Evolutionary conservation across 805 yeast species (phyloP).

Genomic region (Nakazawaea pomicola): DNA sequence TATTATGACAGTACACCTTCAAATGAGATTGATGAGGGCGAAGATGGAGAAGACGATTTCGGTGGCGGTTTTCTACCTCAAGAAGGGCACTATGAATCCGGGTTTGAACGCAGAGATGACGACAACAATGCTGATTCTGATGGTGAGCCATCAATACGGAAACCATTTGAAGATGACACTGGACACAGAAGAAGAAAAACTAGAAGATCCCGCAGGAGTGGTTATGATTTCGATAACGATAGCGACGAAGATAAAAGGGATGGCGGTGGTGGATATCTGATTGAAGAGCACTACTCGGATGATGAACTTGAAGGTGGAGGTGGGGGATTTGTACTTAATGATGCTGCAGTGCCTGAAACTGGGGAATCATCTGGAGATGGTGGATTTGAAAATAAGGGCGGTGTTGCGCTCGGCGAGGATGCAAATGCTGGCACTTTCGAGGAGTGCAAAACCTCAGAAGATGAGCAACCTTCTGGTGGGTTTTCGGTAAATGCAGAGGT

Average conservation of each 20-base stretch:
- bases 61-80: constrained; percentile 14
- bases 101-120: no score
- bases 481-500: no score
- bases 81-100: no score
- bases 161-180: constrained; percentile 5
- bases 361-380: constrained; percentile 2
- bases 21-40: constrained; percentile 13
- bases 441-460: no score
- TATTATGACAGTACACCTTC: constrained; percentile 14
- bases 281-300: no score
- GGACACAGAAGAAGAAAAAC: no score
- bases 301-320: constrained; percentile 2
- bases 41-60: constrained; percentile 10
- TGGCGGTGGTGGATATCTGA: no score
- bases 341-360: constrained; percentile 1
- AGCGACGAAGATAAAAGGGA: not conserved
- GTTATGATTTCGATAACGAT: constrained; percentile 8
- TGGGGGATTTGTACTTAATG: not conserved
- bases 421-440: no score
- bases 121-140: no score
- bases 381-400: not conserved
- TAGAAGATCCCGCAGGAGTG: not conserved
- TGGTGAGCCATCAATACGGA: no score
- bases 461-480: no score
- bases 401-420: not conserved